Evolutionary conservation across 805 yeast species (phyloP), one percentile per base, ranked within the genome.

Genomic region (Ogataea pini): DNA sequence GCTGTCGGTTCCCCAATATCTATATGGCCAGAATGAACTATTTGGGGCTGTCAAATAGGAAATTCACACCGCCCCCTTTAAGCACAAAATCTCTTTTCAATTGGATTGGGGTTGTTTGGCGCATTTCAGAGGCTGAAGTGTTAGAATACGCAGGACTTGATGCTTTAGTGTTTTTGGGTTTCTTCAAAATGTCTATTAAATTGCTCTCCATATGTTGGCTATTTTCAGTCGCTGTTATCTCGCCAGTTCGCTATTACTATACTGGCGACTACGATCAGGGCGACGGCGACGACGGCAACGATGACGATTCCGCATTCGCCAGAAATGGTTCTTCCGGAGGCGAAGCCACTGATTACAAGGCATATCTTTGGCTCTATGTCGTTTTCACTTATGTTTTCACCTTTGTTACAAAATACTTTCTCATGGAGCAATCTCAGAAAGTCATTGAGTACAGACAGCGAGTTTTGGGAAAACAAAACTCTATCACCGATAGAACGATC

Each of bases 121-220:
- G 67, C 10, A 82, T 91, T 16, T 72, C 76, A 20, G 98, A 92
- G 57, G 74, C 78, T 13, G 90, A 89, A 49, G 78, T 94, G 2
- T 73, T 92, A 43, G 92, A 89, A 51, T 85, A 84, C 60, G 96
- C 97, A 2, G 99, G 99, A 0, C 69, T 92, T 37, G 99, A 92
- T 69, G 97, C 97, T 0, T 90, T 79, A 68, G 98, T 94, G 41
- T 92, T 88, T 61, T 69, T 92, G 27, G 90, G 90, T 3, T 91
- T 92, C 64, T 94, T 94, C 77, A 85, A 87, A 51, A 88, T 90
- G 87, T 79, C 94, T 51, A 87, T 91, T 42, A 80, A 81, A 62
- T 71, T 88, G 7, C 67, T 92, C 19, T 67, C 79, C 2, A 68
- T 79, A 1, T 84, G 90, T 60, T 77, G 88, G 40, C 49, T 87